These are phyloP conservation scores for Lasiosphaeria ovina DNA, from an alignment of 495 filamentous ascomycete genomes.

Conservation along the genomic window DNA sequence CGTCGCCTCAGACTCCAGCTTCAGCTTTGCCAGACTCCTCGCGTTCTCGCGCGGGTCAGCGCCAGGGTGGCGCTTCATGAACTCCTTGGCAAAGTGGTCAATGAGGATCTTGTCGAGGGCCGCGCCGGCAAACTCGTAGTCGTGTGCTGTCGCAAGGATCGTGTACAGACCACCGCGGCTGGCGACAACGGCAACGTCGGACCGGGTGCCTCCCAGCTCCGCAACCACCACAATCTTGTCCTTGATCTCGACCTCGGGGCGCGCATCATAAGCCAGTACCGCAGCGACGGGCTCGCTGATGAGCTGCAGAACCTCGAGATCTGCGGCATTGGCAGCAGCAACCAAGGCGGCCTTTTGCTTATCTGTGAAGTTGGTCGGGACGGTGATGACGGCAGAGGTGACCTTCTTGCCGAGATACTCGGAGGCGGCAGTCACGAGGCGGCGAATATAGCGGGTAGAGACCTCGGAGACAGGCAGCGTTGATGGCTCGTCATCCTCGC, in stretches of 20 bases:
- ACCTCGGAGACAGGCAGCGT: slow-evolving; percentile 80
- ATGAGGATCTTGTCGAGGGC: slow-evolving; percentile 86
- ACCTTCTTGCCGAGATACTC: slow-evolving; percentile 91
- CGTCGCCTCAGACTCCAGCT: slow-evolving; percentile 82
- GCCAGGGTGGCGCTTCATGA: slow-evolving; percentile 85
- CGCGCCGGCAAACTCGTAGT: slow-evolving; percentile 83
- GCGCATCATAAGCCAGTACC: slow-evolving; percentile 87
- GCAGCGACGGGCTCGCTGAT: slow-evolving; percentile 93
- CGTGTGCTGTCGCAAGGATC: slow-evolving; percentile 87
- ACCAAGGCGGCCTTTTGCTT: slow-evolving; percentile 77
- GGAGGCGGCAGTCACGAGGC: slow-evolving; percentile 77
- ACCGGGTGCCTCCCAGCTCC: slow-evolving; percentile 89
- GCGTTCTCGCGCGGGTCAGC: slow-evolving; percentile 79
- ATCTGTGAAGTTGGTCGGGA: slow-evolving; percentile 90
- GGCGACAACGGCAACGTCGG: slow-evolving; percentile 85
- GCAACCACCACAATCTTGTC: slow-evolving; percentile 93
- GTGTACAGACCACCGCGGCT: slow-evolving; percentile 96
- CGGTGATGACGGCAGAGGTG: slow-evolving; percentile 86
- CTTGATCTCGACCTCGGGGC: slow-evolving; percentile 65
- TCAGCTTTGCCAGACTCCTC: slow-evolving; percentile 84
- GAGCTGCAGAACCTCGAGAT: slow-evolving; percentile 85
- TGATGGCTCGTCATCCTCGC: slow-evolving; percentile 57
- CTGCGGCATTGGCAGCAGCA: slow-evolving; percentile 74
- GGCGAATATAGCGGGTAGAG: slow-evolving; percentile 79
- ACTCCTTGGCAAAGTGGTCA: slow-evolving; percentile 97